Percentiles rank a stretch among this genome's conserved stretches.
These are phyloP conservation scores for Hanseniaspora lachancei DNA, from an alignment of 805 yeast genomes.

Conservation along the genomic window DNA sequence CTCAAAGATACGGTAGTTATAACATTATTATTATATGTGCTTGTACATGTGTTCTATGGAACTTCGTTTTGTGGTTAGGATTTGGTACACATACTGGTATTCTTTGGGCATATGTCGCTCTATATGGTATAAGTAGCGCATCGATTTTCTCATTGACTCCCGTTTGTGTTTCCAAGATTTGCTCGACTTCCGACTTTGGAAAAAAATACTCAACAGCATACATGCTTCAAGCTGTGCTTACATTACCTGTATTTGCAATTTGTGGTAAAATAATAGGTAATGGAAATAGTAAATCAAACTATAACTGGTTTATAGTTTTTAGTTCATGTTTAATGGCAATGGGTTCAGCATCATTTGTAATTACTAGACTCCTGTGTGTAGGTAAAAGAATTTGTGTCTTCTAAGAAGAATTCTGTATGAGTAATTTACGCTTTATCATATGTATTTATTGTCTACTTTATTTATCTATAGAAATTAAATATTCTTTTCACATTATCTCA, in stretches of 20 bases:
- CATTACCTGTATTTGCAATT: constrained; percentile 33
- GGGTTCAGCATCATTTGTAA: constrained; percentile 29
- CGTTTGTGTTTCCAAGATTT: constrained; percentile 39
- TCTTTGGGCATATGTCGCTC: constrained; percentile 31
- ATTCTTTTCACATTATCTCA: no score
- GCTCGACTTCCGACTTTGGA: constrained; percentile 37
- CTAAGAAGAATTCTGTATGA: constrained; percentile 12
- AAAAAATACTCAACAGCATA: constrained; percentile 40
- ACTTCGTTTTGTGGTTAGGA: constrained; percentile 28
- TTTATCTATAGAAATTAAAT: background rate
- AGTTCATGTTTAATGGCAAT: constrained; percentile 31
- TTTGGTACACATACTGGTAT: constrained; percentile 24
- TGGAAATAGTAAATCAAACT: constrained; percentile 32
- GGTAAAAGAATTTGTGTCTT: constrained; percentile 31
- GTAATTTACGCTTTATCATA: no score
- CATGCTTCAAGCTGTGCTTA: constrained; percentile 37
- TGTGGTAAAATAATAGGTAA: constrained; percentile 33
- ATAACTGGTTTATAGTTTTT: constrained; percentile 34
- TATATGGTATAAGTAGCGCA: constrained; percentile 39
- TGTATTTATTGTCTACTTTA: no score
- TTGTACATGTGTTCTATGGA: constrained; percentile 23
- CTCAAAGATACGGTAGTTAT: constrained; percentile 34
- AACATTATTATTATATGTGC: constrained; percentile 32
- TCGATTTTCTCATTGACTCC: constrained; percentile 41
- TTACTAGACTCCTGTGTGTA: constrained; percentile 33